phyloP scores from a whole-genome alignment of 148 eudicot species.

The Fagopyrum esculentum region DNA sequence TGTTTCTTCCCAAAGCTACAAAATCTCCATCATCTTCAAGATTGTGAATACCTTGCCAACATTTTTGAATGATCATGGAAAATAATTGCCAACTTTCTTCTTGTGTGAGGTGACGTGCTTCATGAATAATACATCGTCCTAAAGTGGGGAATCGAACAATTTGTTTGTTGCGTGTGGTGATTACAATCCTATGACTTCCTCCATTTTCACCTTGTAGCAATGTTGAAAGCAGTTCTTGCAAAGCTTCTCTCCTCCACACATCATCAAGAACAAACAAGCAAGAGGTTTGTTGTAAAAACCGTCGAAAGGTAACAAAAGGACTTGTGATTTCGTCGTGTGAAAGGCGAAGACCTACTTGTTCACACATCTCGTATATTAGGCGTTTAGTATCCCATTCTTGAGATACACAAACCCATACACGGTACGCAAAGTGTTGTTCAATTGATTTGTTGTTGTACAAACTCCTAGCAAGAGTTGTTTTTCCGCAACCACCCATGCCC shows the following conservation, averaged over 20 bases:
- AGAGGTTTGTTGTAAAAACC: neutral
- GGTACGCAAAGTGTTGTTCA: conserved; percentile 9
- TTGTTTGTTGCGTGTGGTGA: neutral
- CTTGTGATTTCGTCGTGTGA: neutral
- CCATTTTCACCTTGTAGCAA: neutral
- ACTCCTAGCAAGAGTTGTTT: conserved; percentile 21
- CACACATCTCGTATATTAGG: neutral
- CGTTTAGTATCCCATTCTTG: conserved; percentile 3
- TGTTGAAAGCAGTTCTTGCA: neutral
- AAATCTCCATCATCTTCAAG: neutral
- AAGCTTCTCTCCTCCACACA: conserved; percentile 11
- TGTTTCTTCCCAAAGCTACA: neutral
- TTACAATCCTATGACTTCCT: neutral
- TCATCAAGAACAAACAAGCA: conserved; percentile 21
- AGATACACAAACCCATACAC: conserved; percentile 23
- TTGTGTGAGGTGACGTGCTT: neutral
- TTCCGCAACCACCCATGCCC: conserved; percentile 23
- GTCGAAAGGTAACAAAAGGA: neutral
- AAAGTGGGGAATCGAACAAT: neutral
- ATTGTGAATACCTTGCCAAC: neutral
- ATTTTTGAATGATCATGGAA: neutral
- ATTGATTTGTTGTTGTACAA: conserved; percentile 8
- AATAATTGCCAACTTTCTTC: conserved; percentile 10
- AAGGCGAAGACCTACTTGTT: neutral
- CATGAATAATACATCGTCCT: neutral